Conservation (phyloP, 495 filamentous ascomycete species). For the Rostrohypoxylon terebratum region DNA sequence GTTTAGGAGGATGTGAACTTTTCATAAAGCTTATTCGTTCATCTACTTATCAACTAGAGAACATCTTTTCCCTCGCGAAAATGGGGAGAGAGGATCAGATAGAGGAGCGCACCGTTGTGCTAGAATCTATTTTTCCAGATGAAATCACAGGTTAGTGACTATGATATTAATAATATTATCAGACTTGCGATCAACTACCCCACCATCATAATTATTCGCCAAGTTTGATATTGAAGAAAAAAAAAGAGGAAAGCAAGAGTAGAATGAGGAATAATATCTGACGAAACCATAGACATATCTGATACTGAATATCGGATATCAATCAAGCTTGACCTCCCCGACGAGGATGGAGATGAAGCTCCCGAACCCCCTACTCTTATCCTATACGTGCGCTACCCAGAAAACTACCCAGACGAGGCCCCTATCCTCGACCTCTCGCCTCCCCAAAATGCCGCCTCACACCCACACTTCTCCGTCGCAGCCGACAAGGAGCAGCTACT, state of each 20-base stretch:
- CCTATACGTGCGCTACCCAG: conserved; percentile 86
- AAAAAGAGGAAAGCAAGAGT: background rate
- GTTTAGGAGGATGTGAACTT: conserved; percentile 1
- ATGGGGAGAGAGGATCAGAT: conserved; percentile 96
- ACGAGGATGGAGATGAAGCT: conserved; percentile 67
- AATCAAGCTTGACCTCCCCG: conserved; percentile 79
- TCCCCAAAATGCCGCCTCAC: conserved; percentile 73
- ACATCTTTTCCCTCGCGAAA: conserved; percentile 42
- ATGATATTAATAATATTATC: background rate
- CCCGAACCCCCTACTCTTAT: conserved; percentile 72
- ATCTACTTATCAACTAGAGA: too few relatives aligned
- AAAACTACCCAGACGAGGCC: conserved; percentile 85
- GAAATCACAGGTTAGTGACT: conserved; percentile 83
- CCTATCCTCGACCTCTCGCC: conserved; percentile 80
- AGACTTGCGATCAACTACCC: conserved; percentile 25
- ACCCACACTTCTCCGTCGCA: conserved; percentile 67
- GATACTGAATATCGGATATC: conserved; percentile 87
- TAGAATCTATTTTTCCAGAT: conserved; percentile 97
- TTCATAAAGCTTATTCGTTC: conserved; percentile 9
- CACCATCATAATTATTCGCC: conserved; percentile 10
- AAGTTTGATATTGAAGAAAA: background rate
- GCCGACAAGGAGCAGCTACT: conserved; percentile 79
- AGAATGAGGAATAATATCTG: background rate
- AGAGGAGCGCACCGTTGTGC: conserved; percentile 92
- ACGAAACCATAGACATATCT: conserved; percentile 73